Percentiles rank a stretch among this genome's conserved stretches.
phyloP scores from a whole-genome alignment of 139 green algal genomes.

The Mesotaenium endlicherianum region DNA sequence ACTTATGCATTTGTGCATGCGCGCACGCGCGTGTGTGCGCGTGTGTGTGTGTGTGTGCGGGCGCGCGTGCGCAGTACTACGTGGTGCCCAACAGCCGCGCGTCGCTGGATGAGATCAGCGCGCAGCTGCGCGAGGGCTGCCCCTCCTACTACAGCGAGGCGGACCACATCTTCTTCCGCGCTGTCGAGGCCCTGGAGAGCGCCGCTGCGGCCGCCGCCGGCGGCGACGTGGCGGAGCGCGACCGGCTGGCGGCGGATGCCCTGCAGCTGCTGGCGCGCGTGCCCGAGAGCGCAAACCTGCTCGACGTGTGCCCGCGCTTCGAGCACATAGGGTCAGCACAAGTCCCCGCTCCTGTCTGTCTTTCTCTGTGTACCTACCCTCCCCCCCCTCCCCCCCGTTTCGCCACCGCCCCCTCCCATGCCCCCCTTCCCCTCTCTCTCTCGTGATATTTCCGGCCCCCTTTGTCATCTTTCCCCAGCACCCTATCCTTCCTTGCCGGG shows the following conservation, averaged over 20 bases:
- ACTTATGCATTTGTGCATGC: no score
- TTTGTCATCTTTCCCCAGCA: no score
- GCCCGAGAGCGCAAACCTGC: slow-evolving; percentile 17
- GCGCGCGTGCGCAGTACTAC: slow-evolving; percentile 23
- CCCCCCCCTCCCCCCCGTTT: neutral
- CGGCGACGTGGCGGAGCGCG: neutral
- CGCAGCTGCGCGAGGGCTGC: slow-evolving; percentile 31
- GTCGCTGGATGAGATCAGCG: slow-evolving; percentile 27
- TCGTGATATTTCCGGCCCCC: no score
- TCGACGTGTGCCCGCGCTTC: slow-evolving; percentile 41
- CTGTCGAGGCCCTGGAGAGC: slow-evolving; percentile 17
- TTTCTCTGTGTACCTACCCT: neutral
- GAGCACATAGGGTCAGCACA: slow-evolving; percentile 27
- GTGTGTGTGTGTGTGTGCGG: slow-evolving; percentile 7
- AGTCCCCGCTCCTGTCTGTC: no score
- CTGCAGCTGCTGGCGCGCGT: slow-evolving; percentile 20
- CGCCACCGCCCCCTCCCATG: neutral
- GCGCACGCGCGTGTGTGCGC: no score
- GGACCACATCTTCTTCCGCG: slow-evolving; percentile 38
- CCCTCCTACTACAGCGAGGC: slow-evolving; percentile 37
- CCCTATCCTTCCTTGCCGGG: no score
- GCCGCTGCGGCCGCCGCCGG: neutral
- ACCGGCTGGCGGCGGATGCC: slow-evolving; percentile 16
- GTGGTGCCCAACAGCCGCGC: neutral
- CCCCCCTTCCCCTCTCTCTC: neutral